Evolutionary conservation across 352 stramenopile genomes (phyloP).

Genomic region (Phytophthora citrophthora): DNA sequence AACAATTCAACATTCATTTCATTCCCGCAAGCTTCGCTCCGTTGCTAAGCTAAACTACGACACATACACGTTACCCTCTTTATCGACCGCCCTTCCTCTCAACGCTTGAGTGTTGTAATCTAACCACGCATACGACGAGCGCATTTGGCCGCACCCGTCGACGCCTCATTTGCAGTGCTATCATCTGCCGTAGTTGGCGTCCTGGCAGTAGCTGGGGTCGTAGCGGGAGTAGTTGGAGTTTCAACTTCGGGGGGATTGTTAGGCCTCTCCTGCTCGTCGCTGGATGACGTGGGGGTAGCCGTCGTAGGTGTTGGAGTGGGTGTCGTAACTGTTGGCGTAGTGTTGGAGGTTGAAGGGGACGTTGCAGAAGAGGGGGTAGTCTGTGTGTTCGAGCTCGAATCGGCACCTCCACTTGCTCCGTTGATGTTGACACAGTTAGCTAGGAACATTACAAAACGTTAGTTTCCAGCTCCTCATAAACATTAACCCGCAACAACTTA

Average conservation of each 20-base stretch:
- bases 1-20: neutral
- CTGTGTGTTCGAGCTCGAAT: conserved; percentile 7
- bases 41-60: neutral
- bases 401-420: conserved; percentile 5
- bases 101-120: neutral
- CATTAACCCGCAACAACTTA: conserved; percentile 14
- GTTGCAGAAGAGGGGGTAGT: conserved; percentile 9
- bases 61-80: conserved; percentile 6
- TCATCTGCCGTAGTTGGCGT: neutral
- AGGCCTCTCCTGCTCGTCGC: conserved; percentile 2
- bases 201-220: neutral
- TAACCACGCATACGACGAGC: conserved; percentile 25
- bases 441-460: conserved; percentile 6
- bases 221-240: neutral
- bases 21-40: neutral
- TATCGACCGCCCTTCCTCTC: neutral
- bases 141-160: conserved; percentile 11
- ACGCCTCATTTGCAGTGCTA: conserved; percentile 1
- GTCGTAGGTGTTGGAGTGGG: conserved; percentile 5
- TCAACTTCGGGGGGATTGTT: conserved; percentile 1
- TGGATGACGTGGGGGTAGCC: conserved; percentile 14
- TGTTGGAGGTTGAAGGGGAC: conserved; percentile 12
- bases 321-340: conserved; percentile 10
- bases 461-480: conserved; percentile 1
- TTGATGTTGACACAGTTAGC: conserved; percentile 48